A percentile compares a stretch with the other conserved stretches of the same genome.
Evolutionary conservation across 768 basidiomycete genomes (phyloP).

Genomic region (Hysterangium stoloniferum): DNA sequence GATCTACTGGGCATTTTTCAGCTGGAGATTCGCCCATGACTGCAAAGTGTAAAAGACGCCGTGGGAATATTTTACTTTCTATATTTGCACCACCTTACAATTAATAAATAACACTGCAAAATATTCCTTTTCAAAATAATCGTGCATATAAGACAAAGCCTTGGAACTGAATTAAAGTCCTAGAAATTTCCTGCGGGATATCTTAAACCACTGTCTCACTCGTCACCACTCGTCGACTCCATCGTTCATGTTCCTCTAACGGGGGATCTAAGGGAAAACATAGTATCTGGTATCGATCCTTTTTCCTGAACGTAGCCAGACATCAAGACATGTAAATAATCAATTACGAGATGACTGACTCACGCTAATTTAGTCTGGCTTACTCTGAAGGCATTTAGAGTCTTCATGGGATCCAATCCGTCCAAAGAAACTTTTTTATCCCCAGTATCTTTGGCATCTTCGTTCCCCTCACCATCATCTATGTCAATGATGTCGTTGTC

Average conservation of each 20-base stretch:
- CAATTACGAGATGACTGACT: conserved; percentile 17
- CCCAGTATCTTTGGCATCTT: not conserved
- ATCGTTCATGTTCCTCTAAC: conserved; percentile 46
- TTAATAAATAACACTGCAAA: too few relatives aligned
- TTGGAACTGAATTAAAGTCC: not conserved
- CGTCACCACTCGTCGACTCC: conserved; percentile 41
- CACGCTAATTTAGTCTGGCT: conserved; percentile 35
- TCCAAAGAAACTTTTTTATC: conserved; percentile 8
- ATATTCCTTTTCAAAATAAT: too few relatives aligned
- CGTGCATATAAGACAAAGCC: not conserved
- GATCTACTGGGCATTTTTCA: conserved; percentile 59
- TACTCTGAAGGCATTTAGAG: conserved; percentile 45
- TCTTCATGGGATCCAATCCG: conserved; percentile 24
- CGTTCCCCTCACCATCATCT: conserved; percentile 7
- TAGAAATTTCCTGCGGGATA: not conserved
- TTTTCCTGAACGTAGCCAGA: conserved; percentile 29
- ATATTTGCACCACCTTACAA: too few relatives aligned
- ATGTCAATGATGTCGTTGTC: conserved; percentile 10
- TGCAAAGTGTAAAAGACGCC: too few relatives aligned
- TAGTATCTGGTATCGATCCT: conserved; percentile 71
- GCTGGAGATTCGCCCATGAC: conserved; percentile 19
- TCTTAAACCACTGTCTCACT: conserved; percentile 35
- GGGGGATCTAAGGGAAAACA: conserved; percentile 70
- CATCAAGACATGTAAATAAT: conserved; percentile 17
- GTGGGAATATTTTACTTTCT: too few relatives aligned